phyloP scores from a whole-genome alignment of 441 rosid genomes.

The Jatropha multifida region DNA sequence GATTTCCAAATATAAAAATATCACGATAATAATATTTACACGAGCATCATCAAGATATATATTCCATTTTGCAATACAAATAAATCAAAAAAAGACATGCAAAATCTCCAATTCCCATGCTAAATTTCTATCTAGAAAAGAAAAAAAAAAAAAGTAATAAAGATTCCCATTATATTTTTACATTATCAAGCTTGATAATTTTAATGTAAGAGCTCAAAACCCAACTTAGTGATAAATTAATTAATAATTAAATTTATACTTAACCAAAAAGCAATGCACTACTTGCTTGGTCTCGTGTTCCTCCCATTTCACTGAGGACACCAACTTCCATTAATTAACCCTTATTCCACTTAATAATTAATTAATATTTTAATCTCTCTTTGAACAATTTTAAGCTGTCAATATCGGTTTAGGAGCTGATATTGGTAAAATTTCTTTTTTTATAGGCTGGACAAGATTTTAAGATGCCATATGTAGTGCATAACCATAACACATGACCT shows the following conservation, averaged over 20 bases:
- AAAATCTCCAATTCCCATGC: constrained; percentile 15
- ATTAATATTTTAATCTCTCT: constrained; percentile 21
- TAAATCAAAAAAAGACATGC: constrained; percentile 1
- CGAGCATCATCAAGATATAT: neutral
- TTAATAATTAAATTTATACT: constrained; percentile 15
- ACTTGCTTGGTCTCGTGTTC: constrained; percentile 57
- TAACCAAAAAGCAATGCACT: constrained; percentile 31
- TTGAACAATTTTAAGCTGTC: constrained; percentile 36
- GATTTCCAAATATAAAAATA: constrained; percentile 13
- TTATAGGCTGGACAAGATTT: constrained; percentile 23
- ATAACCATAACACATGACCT: neutral
- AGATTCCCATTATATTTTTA: constrained; percentile 29
- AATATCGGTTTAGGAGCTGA: constrained; percentile 26
- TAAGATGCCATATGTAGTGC: constrained; percentile 26
- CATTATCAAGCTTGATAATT: constrained; percentile 2
- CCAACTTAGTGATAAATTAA: constrained; percentile 33
- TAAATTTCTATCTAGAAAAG: neutral
- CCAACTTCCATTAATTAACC: constrained; percentile 26
- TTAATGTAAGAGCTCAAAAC: constrained; percentile 34
- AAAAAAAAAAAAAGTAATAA: constrained; percentile 16
- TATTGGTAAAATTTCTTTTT: constrained; percentile 3
- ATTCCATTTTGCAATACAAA: constrained; percentile 8
- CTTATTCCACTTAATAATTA: constrained; percentile 20
- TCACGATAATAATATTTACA: neutral
- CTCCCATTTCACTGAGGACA: constrained; percentile 41